These are phyloP conservation scores for Gracilaria caudata DNA, from an alignment of 23 red algal species.

Conservation along the genomic window DNA sequence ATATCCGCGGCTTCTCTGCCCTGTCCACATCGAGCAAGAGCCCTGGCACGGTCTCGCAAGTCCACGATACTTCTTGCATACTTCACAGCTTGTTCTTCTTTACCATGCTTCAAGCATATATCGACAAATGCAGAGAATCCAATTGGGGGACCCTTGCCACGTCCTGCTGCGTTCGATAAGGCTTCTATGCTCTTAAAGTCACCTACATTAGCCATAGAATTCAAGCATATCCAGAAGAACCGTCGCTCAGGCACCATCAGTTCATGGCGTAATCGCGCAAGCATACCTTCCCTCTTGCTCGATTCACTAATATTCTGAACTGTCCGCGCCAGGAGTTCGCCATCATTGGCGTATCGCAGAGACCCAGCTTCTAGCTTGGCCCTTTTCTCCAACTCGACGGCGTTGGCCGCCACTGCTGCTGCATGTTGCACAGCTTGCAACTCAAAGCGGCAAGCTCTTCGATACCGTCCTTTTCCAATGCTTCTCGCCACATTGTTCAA, in stretches of 20 bases:
- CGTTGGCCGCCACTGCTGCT: conserved; percentile 8
- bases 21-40: conserved; percentile 68
- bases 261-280: conserved; percentile 40
- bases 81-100: conserved; percentile 60
- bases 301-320: conserved; percentile 28
- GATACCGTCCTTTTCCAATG: conserved; percentile 26
- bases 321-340: conserved; percentile 35
- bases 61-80: conserved; percentile 62
- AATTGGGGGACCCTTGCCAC: conserved; percentile 60
- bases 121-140: conserved; percentile 71
- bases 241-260: conserved; percentile 65
- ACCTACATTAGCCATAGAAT: conserved; percentile 57
- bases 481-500: conserved; percentile 24
- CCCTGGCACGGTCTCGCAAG: conserved; percentile 62
- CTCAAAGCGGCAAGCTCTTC: conserved; percentile 44
- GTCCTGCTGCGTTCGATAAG: conserved; percentile 41
- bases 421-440: conserved; percentile 63
- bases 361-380: conserved; percentile 24
- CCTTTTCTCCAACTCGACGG: conserved; percentile 56
- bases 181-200: conserved; percentile 55
- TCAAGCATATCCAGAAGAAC: conserved; percentile 63
- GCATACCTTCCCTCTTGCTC: conserved; percentile 2
- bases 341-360: conserved; percentile 43
- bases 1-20: conserved; percentile 72
- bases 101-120: conserved; percentile 58